Conservation (phyloP, 2,329 filamentous ascomycete genomes). For the Trichoderma polysporum region DNA sequence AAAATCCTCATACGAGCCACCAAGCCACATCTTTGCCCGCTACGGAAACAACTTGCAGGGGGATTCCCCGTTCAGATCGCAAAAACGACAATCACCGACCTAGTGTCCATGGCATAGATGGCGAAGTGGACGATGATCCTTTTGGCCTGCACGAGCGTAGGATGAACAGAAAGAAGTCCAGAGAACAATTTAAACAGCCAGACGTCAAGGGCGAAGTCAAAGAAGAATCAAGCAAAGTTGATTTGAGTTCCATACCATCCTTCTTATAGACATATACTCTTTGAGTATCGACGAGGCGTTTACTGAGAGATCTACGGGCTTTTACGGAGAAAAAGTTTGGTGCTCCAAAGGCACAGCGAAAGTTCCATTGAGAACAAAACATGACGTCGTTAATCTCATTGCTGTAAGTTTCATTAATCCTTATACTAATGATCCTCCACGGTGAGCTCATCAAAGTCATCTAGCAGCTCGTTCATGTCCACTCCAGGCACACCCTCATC, state of each 20-base stretch:
- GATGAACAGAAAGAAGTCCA: conserved; percentile 33
- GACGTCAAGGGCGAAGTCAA: neutral
- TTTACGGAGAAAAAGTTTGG: neutral
- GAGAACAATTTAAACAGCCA: conserved; percentile 29
- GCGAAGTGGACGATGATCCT: conserved; percentile 34
- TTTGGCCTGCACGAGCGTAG: conserved; percentile 38
- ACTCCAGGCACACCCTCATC: conserved; percentile 65
- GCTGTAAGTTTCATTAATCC: conserved; percentile 27
- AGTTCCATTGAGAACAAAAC: neutral
- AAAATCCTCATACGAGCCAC: neutral
- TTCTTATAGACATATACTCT: conserved; percentile 31
- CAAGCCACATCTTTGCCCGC: neutral
- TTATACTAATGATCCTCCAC: conserved; percentile 33
- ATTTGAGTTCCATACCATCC: conserved; percentile 38
- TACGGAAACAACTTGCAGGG: neutral
- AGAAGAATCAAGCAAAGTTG: conserved; percentile 22
- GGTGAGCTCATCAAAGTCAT: conserved; percentile 87
- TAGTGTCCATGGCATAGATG: conserved; percentile 2
- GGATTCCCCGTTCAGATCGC: neutral
- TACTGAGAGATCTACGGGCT: neutral
- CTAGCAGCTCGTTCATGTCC: conserved; percentile 77
- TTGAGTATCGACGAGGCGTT: conserved; percentile 29
- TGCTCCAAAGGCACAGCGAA: neutral
- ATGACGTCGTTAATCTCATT: conserved; percentile 7
- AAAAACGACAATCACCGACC: neutral